Conservation (phyloP, 2,329 filamentous ascomycete genomes). For the Fusarium algeriense region DNA sequence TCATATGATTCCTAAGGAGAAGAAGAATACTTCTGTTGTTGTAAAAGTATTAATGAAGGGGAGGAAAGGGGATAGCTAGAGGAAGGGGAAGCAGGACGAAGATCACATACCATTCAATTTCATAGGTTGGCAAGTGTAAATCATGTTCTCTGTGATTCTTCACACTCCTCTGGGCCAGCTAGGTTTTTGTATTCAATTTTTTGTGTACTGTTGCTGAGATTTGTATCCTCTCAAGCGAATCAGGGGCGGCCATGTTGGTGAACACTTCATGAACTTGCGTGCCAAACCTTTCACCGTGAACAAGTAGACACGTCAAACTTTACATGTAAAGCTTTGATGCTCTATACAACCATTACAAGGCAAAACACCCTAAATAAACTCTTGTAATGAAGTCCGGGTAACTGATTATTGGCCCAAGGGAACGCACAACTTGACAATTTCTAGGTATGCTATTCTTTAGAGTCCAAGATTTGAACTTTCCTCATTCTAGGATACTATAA, state of each 20-base stretch:
- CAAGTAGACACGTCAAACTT: too few species aligned
- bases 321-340: too few species aligned
- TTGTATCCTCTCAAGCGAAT: too few species aligned
- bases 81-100: background rate
- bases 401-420: background rate
- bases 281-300: too few species aligned
- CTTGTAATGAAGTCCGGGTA: background rate
- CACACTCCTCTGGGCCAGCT: background rate
- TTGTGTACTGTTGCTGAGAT: too few species aligned
- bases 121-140: accelerated
- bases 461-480: background rate
- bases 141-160: background rate
- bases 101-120: background rate
- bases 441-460: background rate
- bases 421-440: background rate
- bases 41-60: background rate
- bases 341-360: too few species aligned
- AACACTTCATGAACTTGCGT: too few species aligned
- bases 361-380: too few species aligned
- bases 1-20: accelerated
- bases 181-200: too few species aligned
- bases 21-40: background rate
- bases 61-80: accelerated
- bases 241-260: too few species aligned
- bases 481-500: background rate